phyloP scores from a whole-genome alignment of 1,139 yeast genomes.

The Sugiyamaella novakii region DNA sequence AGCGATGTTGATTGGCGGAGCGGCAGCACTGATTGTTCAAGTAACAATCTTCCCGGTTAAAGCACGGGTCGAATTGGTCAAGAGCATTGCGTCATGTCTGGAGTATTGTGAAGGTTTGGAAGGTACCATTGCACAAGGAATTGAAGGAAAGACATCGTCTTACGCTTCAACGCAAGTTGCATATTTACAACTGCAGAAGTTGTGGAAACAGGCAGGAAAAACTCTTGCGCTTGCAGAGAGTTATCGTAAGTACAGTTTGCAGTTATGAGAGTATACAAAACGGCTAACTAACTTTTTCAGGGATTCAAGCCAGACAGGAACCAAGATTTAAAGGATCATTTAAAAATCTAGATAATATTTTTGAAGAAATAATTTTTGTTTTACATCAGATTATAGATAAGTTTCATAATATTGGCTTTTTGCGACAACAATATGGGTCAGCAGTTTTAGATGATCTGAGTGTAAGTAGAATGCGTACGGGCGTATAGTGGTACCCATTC shows the following conservation, averaged over 20 bases:
- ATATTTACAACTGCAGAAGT: slow-evolving; percentile 32
- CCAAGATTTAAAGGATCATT: slow-evolving; percentile 53
- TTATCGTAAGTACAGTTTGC: slow-evolving; percentile 42
- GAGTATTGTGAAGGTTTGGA: slow-evolving; percentile 47
- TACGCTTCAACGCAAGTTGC: slow-evolving; percentile 33
- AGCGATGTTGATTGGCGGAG: slow-evolving; percentile 54
- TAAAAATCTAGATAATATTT: slow-evolving; percentile 45
- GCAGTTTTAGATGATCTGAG: slow-evolving; percentile 51
- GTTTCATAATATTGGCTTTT: slow-evolving; percentile 49
- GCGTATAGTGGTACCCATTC: neutral
- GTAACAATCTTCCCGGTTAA: slow-evolving; percentile 50
- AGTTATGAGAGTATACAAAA: too few relatives aligned
- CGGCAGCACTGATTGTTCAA: slow-evolving; percentile 50
- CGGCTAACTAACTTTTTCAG: slow-evolving; percentile 3
- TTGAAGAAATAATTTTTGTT: slow-evolving; percentile 50
- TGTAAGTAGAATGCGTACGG: slow-evolving; percentile 15
- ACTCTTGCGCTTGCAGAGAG: slow-evolving; percentile 48
- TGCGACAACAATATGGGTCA: slow-evolving; percentile 50
- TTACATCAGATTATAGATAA: slow-evolving; percentile 52
- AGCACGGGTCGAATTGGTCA: slow-evolving; percentile 49
- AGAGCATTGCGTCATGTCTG: slow-evolving; percentile 47
- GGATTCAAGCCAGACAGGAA: slow-evolving; percentile 47
- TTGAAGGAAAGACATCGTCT: slow-evolving; percentile 43
- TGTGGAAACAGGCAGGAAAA: slow-evolving; percentile 44
- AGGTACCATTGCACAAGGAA: slow-evolving; percentile 45